Base-by-base conservation (phyloP, 2,329 filamentous ascomycete genomes). In the Colletotrichum horii region DNA sequence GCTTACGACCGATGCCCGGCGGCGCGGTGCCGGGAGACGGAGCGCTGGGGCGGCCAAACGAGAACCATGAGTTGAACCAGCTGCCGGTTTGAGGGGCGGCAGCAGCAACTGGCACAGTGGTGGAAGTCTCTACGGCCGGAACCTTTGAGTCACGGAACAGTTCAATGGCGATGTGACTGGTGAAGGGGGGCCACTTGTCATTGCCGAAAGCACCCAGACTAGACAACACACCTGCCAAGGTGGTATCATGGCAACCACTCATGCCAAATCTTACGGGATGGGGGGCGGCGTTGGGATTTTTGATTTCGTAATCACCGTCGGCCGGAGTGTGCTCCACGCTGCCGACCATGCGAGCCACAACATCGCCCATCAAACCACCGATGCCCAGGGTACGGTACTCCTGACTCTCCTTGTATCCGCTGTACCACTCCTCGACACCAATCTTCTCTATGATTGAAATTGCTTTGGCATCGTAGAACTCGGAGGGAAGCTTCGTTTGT, bases 321-420 rank as follows among this genome's bases (percentile, higher is more conserved):
- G 89, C 87, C 76, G 90, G 87, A 71, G 86, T 88, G 48, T 89
- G 84, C 81, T 94, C 91, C n/a, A 90, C 90, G 79, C 89, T 92
- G 28, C 89, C 88, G 32, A 94, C 91, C 93, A 96, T 96, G 60
- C 94, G 90, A 76, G 91, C 89, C 15, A 96, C 93, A 22, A 98
- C 84, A 81, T 98, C 96, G 34, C 96, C 96, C 81, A 98, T 88
- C 12, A 98, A 88, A 14, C 90, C 91, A 32, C 97, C 97, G 77
- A 98, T 97, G 4, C 96, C 97, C 4, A 98, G 89, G 78, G 90
- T 91, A n/a, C 96, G 93, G 85, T 98, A 98, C 84, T 98, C 97
- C 56, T 87, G 86, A 76, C 92, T 96, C 84, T 98, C 96, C 73
- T 89, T 89, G 83, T 97, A 98, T 4, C 97, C 96, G 24, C 91